Base-by-base conservation (phyloP, 805 yeast genomes). In the Metschnikowia kunwiensis region DNA sequence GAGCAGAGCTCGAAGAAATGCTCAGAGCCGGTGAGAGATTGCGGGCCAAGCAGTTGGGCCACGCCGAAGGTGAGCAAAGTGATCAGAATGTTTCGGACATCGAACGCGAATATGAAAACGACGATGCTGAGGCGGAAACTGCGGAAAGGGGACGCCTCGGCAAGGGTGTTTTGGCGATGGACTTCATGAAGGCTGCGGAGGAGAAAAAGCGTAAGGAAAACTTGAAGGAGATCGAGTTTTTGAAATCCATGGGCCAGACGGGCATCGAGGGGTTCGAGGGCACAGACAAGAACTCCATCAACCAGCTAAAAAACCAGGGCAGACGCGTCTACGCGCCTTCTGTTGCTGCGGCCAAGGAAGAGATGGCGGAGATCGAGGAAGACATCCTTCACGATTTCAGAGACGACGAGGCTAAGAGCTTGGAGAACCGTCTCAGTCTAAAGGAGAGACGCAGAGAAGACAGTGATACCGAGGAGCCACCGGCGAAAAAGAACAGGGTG, bases 1-100 rank as follows among this genome's bases (percentile, higher is more conserved):
- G 97, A 53, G 84, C 78, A 7, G 97, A 93, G 53, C 75, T 91
- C 71, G 97, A 93, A 61, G 96, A 87, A 53, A 89, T 89, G 96
- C 65, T 91, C 41, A 74, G 87, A 53, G 86, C 85, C 54, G 93
- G 96, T 27, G 96, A 89, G 53, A 70, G 73, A 36, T 69, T 91
- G 41, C 77, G 82, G 36, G 62, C 77, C 32, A 86, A 82, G 53
- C 85, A 91, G 44, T 56, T 83, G 38, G 95, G 88, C 7, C 68
- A 66, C 40, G 75, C 70, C 36, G 80, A 77, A 18, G 80, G 76
- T 12, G 68, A 71, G 32, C 56, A 77, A 39, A 70, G 74, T 51
- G 82, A 78, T 47, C 65, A 76, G 11, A 78, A 72, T 32, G 58
- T 64, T 5, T 72, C 72, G 20, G 72, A 69, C 24, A 62, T 72